Evolutionary conservation across 2,329 filamentous ascomycete genomes (phyloP).

Genomic region (Acrodontium crateriforme): DNA sequence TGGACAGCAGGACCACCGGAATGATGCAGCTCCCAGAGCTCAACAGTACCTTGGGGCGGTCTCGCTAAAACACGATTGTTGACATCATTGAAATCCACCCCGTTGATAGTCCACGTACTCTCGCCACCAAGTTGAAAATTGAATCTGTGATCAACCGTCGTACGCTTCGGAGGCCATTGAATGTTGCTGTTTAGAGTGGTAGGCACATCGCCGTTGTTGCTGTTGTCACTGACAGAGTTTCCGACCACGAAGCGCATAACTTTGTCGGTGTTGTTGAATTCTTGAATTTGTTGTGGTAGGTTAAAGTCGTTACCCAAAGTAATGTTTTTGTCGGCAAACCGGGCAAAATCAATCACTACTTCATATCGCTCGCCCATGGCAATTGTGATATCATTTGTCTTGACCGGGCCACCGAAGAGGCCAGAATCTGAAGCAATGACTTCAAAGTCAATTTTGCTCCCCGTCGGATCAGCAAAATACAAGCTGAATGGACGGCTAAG

Average conservation of each 20-base stretch:
- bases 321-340: constrained; percentile 33
- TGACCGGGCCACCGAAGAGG: constrained; percentile 34
- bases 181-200: constrained; percentile 19
- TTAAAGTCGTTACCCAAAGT: constrained; percentile 15
- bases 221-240: constrained; percentile 24
- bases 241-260: constrained; percentile 41
- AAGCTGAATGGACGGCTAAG: constrained; percentile 36
- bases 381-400: constrained; percentile 30
- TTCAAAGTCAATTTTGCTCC: constrained; percentile 32
- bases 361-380: constrained; percentile 47
- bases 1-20: constrained; percentile 38
- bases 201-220: constrained; percentile 26
- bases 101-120: constrained; percentile 37
- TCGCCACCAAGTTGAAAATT: constrained; percentile 31
- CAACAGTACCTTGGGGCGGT: constrained; percentile 32
- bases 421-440: constrained; percentile 43
- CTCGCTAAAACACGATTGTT: constrained; percentile 36
- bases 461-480: constrained; percentile 29
- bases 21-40: constrained; percentile 40
- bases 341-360: constrained; percentile 42
- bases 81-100: constrained; percentile 33
- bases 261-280: constrained; percentile 39
- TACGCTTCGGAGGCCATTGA: constrained; percentile 21
- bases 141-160: constrained; percentile 31
- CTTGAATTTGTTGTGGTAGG: constrained; percentile 27